phyloP scores from a whole-genome alignment of 805 yeast genomes.

The Hanseniaspora osmophila region DNA sequence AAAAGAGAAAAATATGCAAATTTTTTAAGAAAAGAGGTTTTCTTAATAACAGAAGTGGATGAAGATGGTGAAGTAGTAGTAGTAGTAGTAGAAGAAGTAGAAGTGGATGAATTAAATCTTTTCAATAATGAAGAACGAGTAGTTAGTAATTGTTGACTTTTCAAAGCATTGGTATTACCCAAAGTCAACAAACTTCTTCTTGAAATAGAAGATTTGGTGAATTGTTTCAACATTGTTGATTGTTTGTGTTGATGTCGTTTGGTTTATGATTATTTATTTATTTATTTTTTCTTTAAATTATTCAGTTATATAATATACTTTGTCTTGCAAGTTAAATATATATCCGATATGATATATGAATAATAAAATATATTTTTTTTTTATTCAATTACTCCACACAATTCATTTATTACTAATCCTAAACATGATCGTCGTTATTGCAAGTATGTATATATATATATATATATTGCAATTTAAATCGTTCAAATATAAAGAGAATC shows the following conservation, averaged over 20 bases:
- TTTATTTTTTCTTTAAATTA: background rate
- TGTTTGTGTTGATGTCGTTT: background rate
- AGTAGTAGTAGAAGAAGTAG: background rate
- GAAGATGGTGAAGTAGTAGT: background rate
- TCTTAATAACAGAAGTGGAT: background rate
- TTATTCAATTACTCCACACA: too few species aligned
- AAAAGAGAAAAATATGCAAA: slow-evolving; percentile 33
- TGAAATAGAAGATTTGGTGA: background rate
- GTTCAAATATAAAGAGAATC: too few species aligned
- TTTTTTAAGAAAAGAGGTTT: slow-evolving; percentile 14
- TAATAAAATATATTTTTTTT: too few species aligned
- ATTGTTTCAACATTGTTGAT: background rate
- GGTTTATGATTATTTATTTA: background rate
- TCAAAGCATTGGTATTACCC: too few species aligned
- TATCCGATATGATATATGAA: too few species aligned
- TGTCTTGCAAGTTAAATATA: too few species aligned
- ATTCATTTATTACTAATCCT: too few species aligned
- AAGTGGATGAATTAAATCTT: background rate
- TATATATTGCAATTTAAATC: too few species aligned
- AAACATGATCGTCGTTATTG: too few species aligned
- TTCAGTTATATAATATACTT: background rate
- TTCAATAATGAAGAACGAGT: too few species aligned
- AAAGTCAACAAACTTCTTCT: background rate
- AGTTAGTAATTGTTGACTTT: too few species aligned
- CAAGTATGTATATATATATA: too few species aligned